Evolutionary conservation across 768 basidiomycete species (phyloP), one percentile per base, ranked within the genome.

Genomic region (Tephrocybe sp.): DNA sequence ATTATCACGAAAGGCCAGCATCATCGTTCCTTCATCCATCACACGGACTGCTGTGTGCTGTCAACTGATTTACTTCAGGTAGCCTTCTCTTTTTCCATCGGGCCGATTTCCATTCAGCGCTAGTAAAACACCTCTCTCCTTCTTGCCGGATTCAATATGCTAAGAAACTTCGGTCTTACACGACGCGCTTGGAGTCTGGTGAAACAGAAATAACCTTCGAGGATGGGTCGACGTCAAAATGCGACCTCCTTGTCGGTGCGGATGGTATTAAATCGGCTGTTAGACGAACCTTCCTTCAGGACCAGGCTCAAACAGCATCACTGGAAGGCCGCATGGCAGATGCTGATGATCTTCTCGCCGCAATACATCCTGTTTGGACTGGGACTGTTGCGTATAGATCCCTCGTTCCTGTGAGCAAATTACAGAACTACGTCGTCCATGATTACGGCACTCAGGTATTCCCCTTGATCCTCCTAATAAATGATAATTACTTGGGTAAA

Each of bases 211-310:
- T 72, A 25, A 6, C 51, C 66, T 83, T 85, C 56, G 48, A 66
- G 10, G 76, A 84, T 45, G 79, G 78, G 10, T 65, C 70, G 1
- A 69, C 62, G 2, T 71, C 78, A 3, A 62, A 63, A 6, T 83
- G 78, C 53, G 80, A 84, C 56, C 42, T 84, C 6, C 68, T 85
- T 37, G 68, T 69, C 38, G 71, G 71, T 2, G 68, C 69, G 5
- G 70, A 73, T 44, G 70, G 70, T 10, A 49, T 73, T n/a, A 70
- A 67, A 42, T 72, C 70, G 17, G 61, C 63, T n/a, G 65, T 72
- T 20, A 61, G 69, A 23, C 55, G 58, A 30, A 54, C 54, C 6
- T 57, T 68, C 21, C 48, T 67, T n/a, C 41, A 38, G 15, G 64
- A 58, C 45, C 39, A 46, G 25, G 58, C 52, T 26, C 30, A 54